phyloP scores from a whole-genome alignment of 495 filamentous ascomycete species.

The Aspergillus conjunctus region DNA sequence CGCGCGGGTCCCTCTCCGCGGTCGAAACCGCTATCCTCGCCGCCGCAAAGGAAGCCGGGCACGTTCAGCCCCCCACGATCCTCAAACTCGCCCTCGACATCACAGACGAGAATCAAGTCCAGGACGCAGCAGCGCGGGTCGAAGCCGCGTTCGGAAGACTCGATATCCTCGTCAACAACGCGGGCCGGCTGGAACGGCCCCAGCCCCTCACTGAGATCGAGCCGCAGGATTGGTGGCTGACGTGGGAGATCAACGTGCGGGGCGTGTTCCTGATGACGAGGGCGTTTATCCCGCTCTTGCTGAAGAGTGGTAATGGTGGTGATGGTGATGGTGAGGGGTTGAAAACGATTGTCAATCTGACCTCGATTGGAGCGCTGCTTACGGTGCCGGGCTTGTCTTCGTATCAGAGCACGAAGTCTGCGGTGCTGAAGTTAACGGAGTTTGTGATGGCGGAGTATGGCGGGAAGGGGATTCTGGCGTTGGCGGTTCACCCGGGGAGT shows the following conservation, averaged over 20 bases:
- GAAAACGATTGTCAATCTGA: slow-evolving; percentile 39
- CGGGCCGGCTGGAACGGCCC: slow-evolving; percentile 23
- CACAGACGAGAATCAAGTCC: slow-evolving; percentile 38
- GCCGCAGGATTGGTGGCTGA: slow-evolving; percentile 42
- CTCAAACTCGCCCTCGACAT: slow-evolving; percentile 48
- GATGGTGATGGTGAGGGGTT: slow-evolving; percentile 15
- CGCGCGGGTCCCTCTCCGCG: slow-evolving; percentile 43
- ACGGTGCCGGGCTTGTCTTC: slow-evolving; percentile 20
- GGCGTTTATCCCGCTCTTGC: slow-evolving; percentile 44
- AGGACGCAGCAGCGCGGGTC: slow-evolving; percentile 24
- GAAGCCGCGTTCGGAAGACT: slow-evolving; percentile 32
- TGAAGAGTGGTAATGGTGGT: slow-evolving; percentile 16
- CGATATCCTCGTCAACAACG: slow-evolving; percentile 53
- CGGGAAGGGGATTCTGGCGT: slow-evolving; percentile 43
- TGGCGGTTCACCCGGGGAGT: slow-evolving; percentile 46
- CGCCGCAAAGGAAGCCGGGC: slow-evolving; percentile 39
- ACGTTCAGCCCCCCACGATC: slow-evolving; percentile 42
- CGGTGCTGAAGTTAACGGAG: slow-evolving; percentile 43
- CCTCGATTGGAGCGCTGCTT: slow-evolving; percentile 33
- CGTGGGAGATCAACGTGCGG: slow-evolving; percentile 47
- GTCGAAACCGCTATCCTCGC: slow-evolving; percentile 35
- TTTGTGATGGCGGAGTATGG: slow-evolving; percentile 44
- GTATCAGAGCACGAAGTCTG: slow-evolving; percentile 48
- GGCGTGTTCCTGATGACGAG: slow-evolving; percentile 41
- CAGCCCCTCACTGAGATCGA: slow-evolving; percentile 29